phyloP scores from a whole-genome alignment of 129 eudicot genomes.

The Pittosporum tobira region DNA sequence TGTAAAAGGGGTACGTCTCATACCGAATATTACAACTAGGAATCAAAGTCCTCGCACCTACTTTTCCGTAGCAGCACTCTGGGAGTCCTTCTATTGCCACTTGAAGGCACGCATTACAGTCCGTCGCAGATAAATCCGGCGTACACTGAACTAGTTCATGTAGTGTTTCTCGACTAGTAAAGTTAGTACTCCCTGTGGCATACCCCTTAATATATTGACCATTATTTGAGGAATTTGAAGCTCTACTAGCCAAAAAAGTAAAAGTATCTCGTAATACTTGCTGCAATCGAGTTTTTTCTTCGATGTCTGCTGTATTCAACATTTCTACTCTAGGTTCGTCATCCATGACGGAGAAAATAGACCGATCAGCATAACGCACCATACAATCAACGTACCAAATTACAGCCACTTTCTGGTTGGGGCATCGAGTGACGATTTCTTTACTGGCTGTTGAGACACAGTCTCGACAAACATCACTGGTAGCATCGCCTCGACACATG shows the following conservation, averaged over 20 bases:
- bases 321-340: not conserved
- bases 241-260: not conserved
- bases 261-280: not conserved
- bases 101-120: conserved; percentile 14
- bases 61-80: not conserved
- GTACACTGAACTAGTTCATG: conserved; percentile 10
- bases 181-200: not conserved
- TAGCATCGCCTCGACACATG: conserved; percentile 37
- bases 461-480: conserved; percentile 14
- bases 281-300: not conserved
- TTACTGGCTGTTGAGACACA: conserved; percentile 12
- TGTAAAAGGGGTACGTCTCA: conserved; percentile 23
- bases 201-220: not conserved
- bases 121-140: not conserved
- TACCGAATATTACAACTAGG: conserved; percentile 24
- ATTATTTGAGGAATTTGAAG: not conserved
- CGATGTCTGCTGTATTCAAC: not conserved
- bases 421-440: conserved; percentile 1
- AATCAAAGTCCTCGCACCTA: conserved; percentile 13
- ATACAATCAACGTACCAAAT: conserved; percentile 21
- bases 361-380: conserved; percentile 18
- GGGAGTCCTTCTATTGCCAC: not conserved
- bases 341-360: conserved; percentile 6
- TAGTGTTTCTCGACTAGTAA: not conserved
- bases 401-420: conserved; percentile 1